These are phyloP conservation scores for Globisporangium paddicum DNA, from an alignment of 352 stramenopile genomes.

Conservation along the genomic window DNA sequence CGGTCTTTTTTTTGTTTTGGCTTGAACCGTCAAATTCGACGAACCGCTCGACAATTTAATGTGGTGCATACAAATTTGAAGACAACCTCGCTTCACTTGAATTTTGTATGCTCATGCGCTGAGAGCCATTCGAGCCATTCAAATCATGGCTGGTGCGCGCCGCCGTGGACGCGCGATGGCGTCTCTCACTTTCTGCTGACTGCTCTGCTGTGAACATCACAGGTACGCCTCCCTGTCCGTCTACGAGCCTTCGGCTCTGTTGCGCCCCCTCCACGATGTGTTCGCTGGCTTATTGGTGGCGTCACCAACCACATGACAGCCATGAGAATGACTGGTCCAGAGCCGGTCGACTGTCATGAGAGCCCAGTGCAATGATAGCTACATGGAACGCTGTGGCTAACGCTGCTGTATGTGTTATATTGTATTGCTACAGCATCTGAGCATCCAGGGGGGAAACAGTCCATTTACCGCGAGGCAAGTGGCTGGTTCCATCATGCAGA, in stretches of 20 bases:
- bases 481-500: constrained; percentile 86
- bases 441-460: constrained; percentile 84
- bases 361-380: not conserved
- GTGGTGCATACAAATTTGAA: too few relatives aligned
- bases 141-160: too few relatives aligned
- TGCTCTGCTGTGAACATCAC: constrained; percentile 86
- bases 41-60: too few relatives aligned
- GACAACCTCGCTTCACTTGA: too few relatives aligned
- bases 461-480: constrained; percentile 14
- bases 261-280: not conserved
- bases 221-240: constrained; percentile 32
- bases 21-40: too few relatives aligned
- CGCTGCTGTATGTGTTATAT: not conserved
- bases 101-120: too few relatives aligned
- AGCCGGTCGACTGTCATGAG: not conserved
- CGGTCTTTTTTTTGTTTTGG: too few relatives aligned
- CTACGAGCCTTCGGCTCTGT: not conserved
- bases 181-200: constrained; percentile 89
- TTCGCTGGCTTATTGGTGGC: not conserved
- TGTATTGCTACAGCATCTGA: constrained; percentile 72
- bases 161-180: not conserved
- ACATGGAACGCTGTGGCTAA: not conserved
- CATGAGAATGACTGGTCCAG: too few relatives aligned
- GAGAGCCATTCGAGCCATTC: too few relatives aligned
- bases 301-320: not conserved